phyloP scores from a whole-genome alignment of 139 green algal genomes.

The Micromonas commoda region DNA sequence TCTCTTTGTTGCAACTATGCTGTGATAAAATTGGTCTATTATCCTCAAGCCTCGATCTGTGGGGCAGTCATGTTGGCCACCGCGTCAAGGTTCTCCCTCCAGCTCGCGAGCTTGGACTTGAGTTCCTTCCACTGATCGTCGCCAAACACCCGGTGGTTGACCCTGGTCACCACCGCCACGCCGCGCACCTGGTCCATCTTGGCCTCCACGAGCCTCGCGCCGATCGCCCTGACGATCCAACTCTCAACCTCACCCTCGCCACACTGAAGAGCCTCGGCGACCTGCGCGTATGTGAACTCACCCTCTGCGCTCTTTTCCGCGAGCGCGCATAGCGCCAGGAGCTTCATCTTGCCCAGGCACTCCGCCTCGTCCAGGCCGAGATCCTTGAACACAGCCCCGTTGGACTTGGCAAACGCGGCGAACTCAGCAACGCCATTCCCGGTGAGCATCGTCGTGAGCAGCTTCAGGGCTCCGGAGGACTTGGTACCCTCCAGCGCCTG shows the following conservation, averaged over 20 bases:
- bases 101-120: conserved; percentile 14
- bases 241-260: conserved; percentile 38
- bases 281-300: conserved; percentile 38
- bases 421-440: not conserved
- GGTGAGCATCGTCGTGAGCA: conserved; percentile 36
- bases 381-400: conserved; percentile 8
- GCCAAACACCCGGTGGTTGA: conserved; percentile 35
- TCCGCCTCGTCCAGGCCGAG: conserved; percentile 32
- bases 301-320: not conserved
- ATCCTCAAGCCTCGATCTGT: too few species aligned
- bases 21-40: too few species aligned
- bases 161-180: conserved; percentile 35
- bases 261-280: conserved; percentile 33
- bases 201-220: conserved; percentile 35
- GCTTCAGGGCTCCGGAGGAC: conserved; percentile 10
- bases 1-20: too few species aligned
- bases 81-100: conserved; percentile 10
- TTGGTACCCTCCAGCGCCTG: conserved; percentile 29
- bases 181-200: conserved; percentile 48
- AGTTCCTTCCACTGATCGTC: conserved; percentile 36
- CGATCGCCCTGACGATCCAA: conserved; percentile 42
- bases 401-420: conserved; percentile 17
- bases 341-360: conserved; percentile 35
- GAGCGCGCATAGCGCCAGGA: conserved; percentile 42
- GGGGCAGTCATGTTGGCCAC: not conserved